phyloP scores from a whole-genome alignment of 768 basidiomycete species.

The Mycena rebaudengoi region DNA sequence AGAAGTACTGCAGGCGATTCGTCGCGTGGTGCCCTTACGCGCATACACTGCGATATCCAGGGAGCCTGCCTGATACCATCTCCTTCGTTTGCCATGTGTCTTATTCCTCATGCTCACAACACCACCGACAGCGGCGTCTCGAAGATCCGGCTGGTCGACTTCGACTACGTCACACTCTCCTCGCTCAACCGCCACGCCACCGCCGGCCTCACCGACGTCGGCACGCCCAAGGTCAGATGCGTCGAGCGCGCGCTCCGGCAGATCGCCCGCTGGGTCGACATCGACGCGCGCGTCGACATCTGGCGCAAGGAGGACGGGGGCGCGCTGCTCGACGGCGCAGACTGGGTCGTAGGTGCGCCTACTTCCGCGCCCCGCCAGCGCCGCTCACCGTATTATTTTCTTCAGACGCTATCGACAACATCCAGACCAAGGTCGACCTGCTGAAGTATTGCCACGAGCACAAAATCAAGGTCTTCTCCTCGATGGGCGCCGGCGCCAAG shows the following conservation, averaged over 20 bases:
- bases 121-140: conserved; percentile 66
- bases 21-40: too few species aligned
- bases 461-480: conserved; percentile 91
- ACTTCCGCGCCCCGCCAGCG: neutral
- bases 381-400: conserved; percentile 8
- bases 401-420: conserved; percentile 96
- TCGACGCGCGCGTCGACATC: conserved; percentile 84
- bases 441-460: conserved; percentile 87
- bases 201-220: conserved; percentile 89
- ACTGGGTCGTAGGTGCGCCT: conserved; percentile 89
- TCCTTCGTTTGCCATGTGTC: too few species aligned
- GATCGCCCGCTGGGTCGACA: conserved; percentile 86
- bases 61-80: too few species aligned
- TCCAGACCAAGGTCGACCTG: conserved; percentile 94
- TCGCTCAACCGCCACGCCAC: conserved; percentile 96
- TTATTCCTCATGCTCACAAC: neutral
- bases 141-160: conserved; percentile 86
- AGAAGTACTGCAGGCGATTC: too few species aligned
- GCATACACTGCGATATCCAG: too few species aligned
- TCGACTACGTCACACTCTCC: conserved; percentile 95
- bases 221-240: conserved; percentile 89
- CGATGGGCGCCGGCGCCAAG: conserved; percentile 97
- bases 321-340: conserved; percentile 77
- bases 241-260: conserved; percentile 72
- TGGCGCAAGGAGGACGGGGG: conserved; percentile 89